Evolutionary conservation across 1,284 basidiomycete genomes (phyloP), one percentile per base, ranked within the genome.

Genomic region (Taiwanofungus camphoratus): DNA sequence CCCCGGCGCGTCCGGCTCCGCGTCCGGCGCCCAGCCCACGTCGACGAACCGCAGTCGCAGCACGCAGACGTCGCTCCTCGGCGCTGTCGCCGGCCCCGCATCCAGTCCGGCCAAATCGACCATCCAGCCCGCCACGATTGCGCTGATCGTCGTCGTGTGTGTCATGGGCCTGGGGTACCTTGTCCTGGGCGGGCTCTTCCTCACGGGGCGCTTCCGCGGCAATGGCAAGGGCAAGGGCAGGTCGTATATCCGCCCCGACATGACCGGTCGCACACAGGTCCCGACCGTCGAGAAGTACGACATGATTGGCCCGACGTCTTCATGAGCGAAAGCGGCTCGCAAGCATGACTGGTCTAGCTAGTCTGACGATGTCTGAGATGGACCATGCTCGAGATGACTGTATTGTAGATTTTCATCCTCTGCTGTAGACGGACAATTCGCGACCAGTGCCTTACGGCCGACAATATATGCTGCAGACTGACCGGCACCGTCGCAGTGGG

Each of bases 101-200:
- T 37, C 41, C 76, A 76, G 77, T 64, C 81, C 20, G 78, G 80
- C 56, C 76, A 77, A 3, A 29, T 20, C 15, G 27, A 36, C 48
- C 16, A 44, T 24, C 19, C 39, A 44, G 37, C 42, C 40, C 36
- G 42, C 53, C 30, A 44, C 49, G 32, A 51, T 55, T 44, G 56
- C 53, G 23, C 52, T 59, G 39, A 23, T 46, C 37, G 52, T 39
- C 15, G 45, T 56, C 49, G 51, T 59, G 37, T 43, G 52, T 31
- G 47, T 51, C 26, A 52, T 59, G 54, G 56, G 46, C 27, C 23
- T 52, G 33, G 58, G 58, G 13, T 59, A 59, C 51, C 23, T 57
- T 46, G 52, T 40, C 20, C 37, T 59, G 22, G 58, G 48, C n/a
- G 45, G 38, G 5, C 33, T 53, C 39, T 56, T 46, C 48, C 41